Base-by-base conservation (phyloP, 495 filamentous ascomycete species). In the Lasiosphaeria hispida region DNA sequence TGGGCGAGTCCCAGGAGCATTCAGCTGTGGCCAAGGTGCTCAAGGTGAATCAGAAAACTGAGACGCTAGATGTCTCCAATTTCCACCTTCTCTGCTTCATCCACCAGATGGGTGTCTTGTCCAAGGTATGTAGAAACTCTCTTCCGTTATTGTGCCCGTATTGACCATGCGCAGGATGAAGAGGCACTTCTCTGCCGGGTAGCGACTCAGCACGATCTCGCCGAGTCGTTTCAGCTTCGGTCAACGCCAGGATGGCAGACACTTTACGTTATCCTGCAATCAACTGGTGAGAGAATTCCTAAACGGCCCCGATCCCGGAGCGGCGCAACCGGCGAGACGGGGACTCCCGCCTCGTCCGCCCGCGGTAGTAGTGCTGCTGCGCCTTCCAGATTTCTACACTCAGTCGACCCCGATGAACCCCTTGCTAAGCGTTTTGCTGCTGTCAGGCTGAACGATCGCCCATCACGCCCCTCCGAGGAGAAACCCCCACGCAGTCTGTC, bases 361-460 rank as follows among this genome's bases (percentile, higher is more conserved):
- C 53, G 50, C 36, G 69, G 66, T 69, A 58, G 63, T 63, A 66
- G 69, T 66, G 55, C 50, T 40, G 35, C 39, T 53, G 35, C 51
- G 61, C 37, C 50, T 43, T 42, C 34, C 14, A 45, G 49, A 18
- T 41, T 37, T 37, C 39, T 37, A 7, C 52, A 45, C 5, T 51
- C 30, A 63, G 61, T 51, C 55, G 57, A 66, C 63, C 69, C 63
- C 63, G 66, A 70, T 66, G 89, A 89, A 82, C 86, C 86, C 68
- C 88, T 96, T 90, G 86, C 92, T 96, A 97, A 97, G 87, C 87
- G 90, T 82, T 88, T 97, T 81, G 92, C 92, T 87, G 89, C 89
- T 83, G 85, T 96, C 91, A 96, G 90, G 84, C 81, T 97, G 84
- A 92, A 79, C 64, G 74, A 75, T 49, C 58, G 57, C 58, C 53